These are phyloP conservation scores for Ogataea nakhonphanomensis DNA, from an alignment of 805 yeast species.

Conservation along the genomic window DNA sequence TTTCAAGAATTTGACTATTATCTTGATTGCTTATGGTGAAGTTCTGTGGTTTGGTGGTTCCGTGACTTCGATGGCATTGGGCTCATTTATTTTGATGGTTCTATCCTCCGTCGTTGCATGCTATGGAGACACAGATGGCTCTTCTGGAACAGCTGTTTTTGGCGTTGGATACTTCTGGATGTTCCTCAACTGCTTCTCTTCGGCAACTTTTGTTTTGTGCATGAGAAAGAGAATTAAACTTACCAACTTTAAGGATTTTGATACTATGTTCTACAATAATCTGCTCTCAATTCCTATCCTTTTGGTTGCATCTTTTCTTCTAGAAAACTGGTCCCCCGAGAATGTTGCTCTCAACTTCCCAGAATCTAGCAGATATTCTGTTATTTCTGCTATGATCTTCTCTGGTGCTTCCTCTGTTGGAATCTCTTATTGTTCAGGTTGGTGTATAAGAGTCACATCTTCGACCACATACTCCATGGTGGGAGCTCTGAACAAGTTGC, in stretches of 20 bases:
- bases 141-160: constrained; percentile 39
- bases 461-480: constrained; percentile 99
- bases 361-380: constrained; percentile 58
- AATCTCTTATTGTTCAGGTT: constrained; percentile 97
- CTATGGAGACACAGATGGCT: constrained; percentile 57
- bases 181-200: constrained; percentile 89
- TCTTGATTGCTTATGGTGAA: constrained; percentile 96
- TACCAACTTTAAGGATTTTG: constrained; percentile 94
- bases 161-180: constrained; percentile 94
- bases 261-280: constrained; percentile 98
- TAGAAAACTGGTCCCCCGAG: constrained; percentile 91
- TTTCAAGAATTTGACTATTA: constrained; percentile 95
- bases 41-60: constrained; percentile 94
- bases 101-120: constrained; percentile 95
- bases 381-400: constrained; percentile 78
- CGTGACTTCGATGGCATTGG: constrained; percentile 85
- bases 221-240: constrained; percentile 98
- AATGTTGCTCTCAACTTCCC: constrained; percentile 82
- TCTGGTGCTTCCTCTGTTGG: constrained; percentile 95
- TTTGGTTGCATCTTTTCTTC: constrained; percentile 63
- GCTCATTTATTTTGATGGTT: constrained; percentile 89
- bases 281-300: constrained; percentile 89
- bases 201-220: constrained; percentile 88
- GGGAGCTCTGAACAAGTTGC: constrained; percentile 97
- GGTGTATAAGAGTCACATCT: constrained; percentile 99